Conservation (phyloP, 2,329 filamentous ascomycete genomes). For the Epichloe amarillans region DNA sequence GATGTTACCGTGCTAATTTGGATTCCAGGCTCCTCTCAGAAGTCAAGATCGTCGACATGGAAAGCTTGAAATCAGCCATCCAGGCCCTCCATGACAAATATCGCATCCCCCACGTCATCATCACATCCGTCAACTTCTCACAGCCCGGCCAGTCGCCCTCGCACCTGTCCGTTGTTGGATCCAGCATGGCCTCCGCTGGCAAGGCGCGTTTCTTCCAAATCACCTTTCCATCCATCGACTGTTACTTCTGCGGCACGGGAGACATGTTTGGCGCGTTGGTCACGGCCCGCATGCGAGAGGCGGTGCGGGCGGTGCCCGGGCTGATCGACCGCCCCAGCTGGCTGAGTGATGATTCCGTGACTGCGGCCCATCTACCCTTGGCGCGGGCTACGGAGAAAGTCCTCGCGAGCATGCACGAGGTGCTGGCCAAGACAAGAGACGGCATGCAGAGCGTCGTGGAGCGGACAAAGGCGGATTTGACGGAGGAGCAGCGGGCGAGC, state of each 20-base stretch:
- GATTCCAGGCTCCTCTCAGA: conserved; percentile 61
- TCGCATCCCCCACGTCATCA: conserved; percentile 68
- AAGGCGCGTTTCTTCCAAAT: conserved; percentile 77
- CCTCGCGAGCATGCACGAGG: conserved; percentile 80
- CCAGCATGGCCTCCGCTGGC: conserved; percentile 50
- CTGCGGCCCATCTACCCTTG: conserved; percentile 60
- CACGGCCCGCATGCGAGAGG: conserved; percentile 76
- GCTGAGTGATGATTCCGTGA: conserved; percentile 62
- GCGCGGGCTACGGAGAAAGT: conserved; percentile 77
- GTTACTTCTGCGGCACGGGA: conserved; percentile 91
- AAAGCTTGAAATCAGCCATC: conserved; percentile 60
- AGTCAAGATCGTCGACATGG: conserved; percentile 67
- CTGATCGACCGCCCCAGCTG: conserved; percentile 50
- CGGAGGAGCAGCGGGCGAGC: conserved; percentile 30
- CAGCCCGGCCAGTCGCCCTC: conserved; percentile 33
- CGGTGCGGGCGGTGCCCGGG: conserved; percentile 35
- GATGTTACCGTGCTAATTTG: neutral
- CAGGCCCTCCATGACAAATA: conserved; percentile 63
- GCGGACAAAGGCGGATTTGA: conserved; percentile 27
- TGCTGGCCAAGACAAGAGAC: conserved; percentile 56
- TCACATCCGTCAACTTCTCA: conserved; percentile 72
- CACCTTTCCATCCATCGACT: conserved; percentile 73
- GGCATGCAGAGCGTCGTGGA: conserved; percentile 43
- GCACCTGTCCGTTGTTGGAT: conserved; percentile 62
- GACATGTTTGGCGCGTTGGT: conserved; percentile 97